Evolutionary conservation across 1,139 yeast species (phyloP), one percentile per base, ranked within the genome.

Genomic region (Zygotorulaspora mrakii): DNA sequence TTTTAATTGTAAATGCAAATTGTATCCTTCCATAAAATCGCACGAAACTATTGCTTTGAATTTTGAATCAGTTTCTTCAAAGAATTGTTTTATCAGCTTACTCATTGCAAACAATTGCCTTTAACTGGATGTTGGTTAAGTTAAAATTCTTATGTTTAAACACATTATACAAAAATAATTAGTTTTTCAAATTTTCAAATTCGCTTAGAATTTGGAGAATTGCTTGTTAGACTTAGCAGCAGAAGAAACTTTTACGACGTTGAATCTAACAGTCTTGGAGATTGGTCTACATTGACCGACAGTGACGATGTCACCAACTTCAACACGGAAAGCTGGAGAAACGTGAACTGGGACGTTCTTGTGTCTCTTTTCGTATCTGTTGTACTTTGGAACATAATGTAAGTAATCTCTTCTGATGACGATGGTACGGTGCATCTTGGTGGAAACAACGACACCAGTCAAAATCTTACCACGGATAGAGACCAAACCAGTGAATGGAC

Each of bases 351-450:
- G 94, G 59, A 94, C 81, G 82, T 91, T 94, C 94, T 91, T 94
- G 87, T 91, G 99, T 81, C 99, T 89, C 87, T 91, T 91, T 81
- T 91, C 99, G 84, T 88, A 91, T 85, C 99, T 89, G 95, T 89
- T 91, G 82, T 91, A 91, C 85, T 94, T 91, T 74, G 97, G 95
- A 73, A 91, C 84, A 78, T 87, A 94, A 80, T 94, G 99, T 74
- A 94, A 87, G 94, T 94, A 94, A 71, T 91, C 98, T 80, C 99
- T 91, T 84, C 98, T 89, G 79, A 94, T 84, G 73, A 94, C 84
- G 76, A 94, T 84, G 68, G 99, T 94, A 82, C 99, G 94, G 94
- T 91, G 98, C 98, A 91, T 94, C 82, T 94, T 94, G 82, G 98
- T 89, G 68, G 98, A 91, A 61, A 91, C 96, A 75, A 94, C 99